phyloP scores from a whole-genome alignment of 2,329 filamentous ascomycete species.

The Clonostachys chloroleuca region DNA sequence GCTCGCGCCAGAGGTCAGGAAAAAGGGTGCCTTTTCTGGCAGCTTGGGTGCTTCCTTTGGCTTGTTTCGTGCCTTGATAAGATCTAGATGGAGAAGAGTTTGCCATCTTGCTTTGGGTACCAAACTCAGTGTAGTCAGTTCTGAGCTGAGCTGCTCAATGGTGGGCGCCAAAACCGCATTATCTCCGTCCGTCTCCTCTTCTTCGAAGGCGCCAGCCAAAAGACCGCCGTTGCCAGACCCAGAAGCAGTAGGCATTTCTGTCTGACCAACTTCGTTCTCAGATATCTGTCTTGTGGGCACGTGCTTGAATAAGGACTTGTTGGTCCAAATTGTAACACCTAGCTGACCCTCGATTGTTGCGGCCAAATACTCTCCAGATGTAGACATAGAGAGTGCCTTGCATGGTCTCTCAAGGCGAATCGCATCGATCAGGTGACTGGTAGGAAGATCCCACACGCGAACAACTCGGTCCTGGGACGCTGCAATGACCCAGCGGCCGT shows the following conservation, averaged over 20 bases:
- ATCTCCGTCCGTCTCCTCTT: conserved; percentile 44
- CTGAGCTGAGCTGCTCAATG: conserved; percentile 73
- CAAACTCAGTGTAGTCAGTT: conserved; percentile 84
- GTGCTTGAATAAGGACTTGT: conserved; percentile 85
- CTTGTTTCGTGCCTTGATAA: conserved; percentile 91
- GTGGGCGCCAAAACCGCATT: conserved; percentile 49
- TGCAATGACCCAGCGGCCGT: conserved; percentile 90
- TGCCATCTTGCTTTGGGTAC: conserved; percentile 93
- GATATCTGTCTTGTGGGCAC: conserved; percentile 82
- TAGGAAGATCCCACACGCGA: conserved; percentile 92
- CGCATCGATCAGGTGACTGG: conserved; percentile 90
- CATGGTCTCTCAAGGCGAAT: conserved; percentile 77
- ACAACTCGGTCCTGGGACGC: conserved; percentile 77
- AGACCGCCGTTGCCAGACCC: conserved; percentile 76
- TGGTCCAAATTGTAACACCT: conserved; percentile 95
- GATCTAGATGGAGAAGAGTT: conserved; percentile 84
- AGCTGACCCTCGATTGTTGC: conserved; percentile 78
- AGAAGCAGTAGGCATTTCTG: conserved; percentile 69
- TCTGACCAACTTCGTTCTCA: conserved; percentile 64
- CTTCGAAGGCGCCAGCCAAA: conserved; percentile 71
- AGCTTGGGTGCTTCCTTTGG: conserved; percentile 87
- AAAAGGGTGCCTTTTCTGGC: conserved; percentile 94
- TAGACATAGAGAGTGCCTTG: conserved; percentile 81
- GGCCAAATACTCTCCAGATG: conserved; percentile 90
- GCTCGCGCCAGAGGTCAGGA: conserved; percentile 63